Conservation (phyloP, 192 early-diverging fungal genomes). For the Linnemannia hyalina region DNA sequence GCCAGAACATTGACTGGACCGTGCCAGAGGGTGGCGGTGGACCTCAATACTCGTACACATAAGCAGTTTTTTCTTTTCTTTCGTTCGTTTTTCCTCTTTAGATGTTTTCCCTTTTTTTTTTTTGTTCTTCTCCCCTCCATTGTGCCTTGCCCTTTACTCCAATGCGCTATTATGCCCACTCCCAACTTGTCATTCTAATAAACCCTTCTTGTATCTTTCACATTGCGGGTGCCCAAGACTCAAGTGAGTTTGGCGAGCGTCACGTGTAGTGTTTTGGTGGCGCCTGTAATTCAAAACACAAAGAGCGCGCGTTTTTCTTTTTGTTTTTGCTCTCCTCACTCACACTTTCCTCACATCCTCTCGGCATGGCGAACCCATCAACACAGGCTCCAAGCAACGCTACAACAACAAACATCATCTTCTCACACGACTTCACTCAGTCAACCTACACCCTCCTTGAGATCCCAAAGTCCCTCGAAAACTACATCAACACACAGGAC, state of each 20-base stretch:
- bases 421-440: constrained; percentile 34
- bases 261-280: neutral
- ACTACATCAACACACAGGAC: constrained; percentile 4
- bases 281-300: neutral
- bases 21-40: constrained; percentile 76
- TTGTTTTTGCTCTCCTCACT: neutral
- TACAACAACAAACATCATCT: constrained; percentile 46
- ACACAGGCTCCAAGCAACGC: constrained; percentile 50
- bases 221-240: neutral
- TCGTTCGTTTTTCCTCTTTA: constrained; percentile 1
- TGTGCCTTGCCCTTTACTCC: neutral
- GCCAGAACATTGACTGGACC: constrained; percentile 99
- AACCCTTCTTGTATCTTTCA: neutral
- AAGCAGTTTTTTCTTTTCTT: constrained; percentile 20
- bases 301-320: neutral
- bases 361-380: constrained; percentile 47
- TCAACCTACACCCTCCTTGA: constrained; percentile 41
- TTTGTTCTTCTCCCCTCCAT: neutral
- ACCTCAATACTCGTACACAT: constrained; percentile 56
- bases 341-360: neutral
- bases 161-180: constrained; percentile 3
- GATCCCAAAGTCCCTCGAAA: constrained; percentile 33
- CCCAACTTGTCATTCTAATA: neutral
- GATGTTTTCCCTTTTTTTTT: neutral
- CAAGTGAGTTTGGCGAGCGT: neutral